Conservation (phyloP, 345 rosid species). For the Brassica juncea region DNA sequence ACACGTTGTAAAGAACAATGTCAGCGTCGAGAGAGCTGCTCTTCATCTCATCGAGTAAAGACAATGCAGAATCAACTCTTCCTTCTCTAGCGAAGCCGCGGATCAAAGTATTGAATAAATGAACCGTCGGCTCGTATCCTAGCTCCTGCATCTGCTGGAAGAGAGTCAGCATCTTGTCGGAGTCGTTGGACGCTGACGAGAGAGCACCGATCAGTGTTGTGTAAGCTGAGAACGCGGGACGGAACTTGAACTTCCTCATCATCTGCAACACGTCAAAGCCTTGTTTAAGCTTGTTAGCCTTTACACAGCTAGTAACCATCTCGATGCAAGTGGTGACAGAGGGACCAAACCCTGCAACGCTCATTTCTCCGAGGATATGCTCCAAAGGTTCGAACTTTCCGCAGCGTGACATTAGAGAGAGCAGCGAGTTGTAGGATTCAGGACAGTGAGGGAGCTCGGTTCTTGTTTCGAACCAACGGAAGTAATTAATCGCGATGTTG, state of each 20-base stretch:
- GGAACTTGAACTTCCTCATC: conserved; percentile 88
- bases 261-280: conserved; percentile 73
- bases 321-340: conserved; percentile 54
- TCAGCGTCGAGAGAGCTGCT: conserved; percentile 76
- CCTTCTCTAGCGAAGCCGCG: conserved; percentile 83
- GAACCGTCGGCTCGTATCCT: conserved; percentile 84
- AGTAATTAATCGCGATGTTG: conserved; percentile 58
- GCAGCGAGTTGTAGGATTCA: conserved; percentile 80
- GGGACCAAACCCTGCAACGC: conserved; percentile 82
- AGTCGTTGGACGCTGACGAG: conserved; percentile 48
- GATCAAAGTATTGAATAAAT: conserved; percentile 83
- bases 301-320: conserved; percentile 64
- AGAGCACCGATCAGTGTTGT: conserved; percentile 89
- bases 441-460: conserved; percentile 59
- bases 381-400: conserved; percentile 60
- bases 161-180: conserved; percentile 74
- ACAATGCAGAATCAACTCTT: conserved; percentile 76
- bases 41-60: conserved; percentile 89
- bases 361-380: conserved; percentile 82
- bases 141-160: conserved; percentile 94
- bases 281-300: conserved; percentile 61
- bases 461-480: conserved; percentile 77
- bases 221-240: conserved; percentile 92
- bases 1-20: conserved; percentile 88
- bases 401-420: conserved; percentile 66